These are phyloP conservation scores for Pezicula radicicola DNA, from an alignment of 2,329 filamentous ascomycete species.

Conservation along the genomic window DNA sequence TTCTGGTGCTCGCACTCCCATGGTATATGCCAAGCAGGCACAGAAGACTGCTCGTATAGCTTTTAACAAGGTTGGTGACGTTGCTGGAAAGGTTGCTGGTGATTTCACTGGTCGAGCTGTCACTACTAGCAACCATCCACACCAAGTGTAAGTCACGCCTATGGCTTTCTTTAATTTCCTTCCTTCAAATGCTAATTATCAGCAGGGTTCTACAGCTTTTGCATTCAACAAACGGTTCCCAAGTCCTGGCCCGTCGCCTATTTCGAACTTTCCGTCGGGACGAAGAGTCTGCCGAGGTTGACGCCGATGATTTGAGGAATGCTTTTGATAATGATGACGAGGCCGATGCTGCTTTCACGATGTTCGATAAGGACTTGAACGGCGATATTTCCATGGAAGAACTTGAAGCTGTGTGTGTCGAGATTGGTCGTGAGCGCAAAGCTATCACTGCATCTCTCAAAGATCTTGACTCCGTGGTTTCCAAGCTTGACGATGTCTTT, in stretches of 20 bases:
- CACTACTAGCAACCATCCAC: conserved; percentile 70
- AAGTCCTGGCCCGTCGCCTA: conserved; percentile 81
- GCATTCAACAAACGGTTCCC: conserved; percentile 67
- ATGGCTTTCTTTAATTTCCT: not conserved
- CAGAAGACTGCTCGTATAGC: conserved; percentile 73
- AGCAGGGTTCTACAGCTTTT: conserved; percentile 67
- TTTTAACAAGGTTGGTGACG: conserved; percentile 77
- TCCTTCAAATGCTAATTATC: conserved; percentile 9
- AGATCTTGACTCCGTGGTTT: conserved; percentile 89
- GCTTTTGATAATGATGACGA: conserved; percentile 84
- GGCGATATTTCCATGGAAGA: conserved; percentile 96
- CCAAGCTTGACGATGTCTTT: conserved; percentile 85
- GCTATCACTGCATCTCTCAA: conserved; percentile 93
- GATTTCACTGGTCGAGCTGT: conserved; percentile 81
- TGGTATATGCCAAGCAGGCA: conserved; percentile 64
- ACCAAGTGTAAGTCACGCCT: conserved; percentile 58
- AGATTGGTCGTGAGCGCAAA: conserved; percentile 92
- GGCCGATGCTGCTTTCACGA: conserved; percentile 80
- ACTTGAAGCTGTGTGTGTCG: conserved; percentile 87
- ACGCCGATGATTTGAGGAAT: conserved; percentile 71
- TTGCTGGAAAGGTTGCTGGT: conserved; percentile 81
- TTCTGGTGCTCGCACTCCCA: conserved; percentile 62
- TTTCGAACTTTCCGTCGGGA: conserved; percentile 76
- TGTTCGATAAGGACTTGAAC: conserved; percentile 96
- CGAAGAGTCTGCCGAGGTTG: conserved; percentile 73